phyloP scores from a whole-genome alignment of 139 green algal genomes.

The Chlamydomonas sphaeroides region DNA sequence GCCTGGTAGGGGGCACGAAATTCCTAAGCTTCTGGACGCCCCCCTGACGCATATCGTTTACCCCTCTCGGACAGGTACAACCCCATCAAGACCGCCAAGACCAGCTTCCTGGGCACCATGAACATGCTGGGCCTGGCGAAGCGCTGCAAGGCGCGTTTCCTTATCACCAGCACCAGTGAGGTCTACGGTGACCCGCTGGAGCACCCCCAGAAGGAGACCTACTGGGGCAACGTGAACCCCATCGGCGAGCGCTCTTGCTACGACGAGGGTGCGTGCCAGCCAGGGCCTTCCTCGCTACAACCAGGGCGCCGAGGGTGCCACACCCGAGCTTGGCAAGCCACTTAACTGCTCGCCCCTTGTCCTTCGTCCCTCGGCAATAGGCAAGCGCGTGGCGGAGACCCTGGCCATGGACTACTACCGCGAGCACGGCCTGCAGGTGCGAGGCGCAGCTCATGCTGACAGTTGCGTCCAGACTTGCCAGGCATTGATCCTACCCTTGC shows the following conservation, averaged over 20 bases:
- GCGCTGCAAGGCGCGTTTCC: slow-evolving; percentile 90
- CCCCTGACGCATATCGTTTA: too few species aligned
- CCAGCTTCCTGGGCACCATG: slow-evolving; percentile 96
- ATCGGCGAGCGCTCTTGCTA: slow-evolving; percentile 99
- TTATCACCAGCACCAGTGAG: slow-evolving; percentile 94
- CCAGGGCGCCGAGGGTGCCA: too few species aligned
- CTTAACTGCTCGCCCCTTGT: too few species aligned
- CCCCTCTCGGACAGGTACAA: slow-evolving; percentile 96
- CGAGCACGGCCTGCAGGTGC: slow-evolving; percentile 81
- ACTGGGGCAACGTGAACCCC: slow-evolving; percentile 99
- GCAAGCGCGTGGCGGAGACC: slow-evolving; percentile 98
- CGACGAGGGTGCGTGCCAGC: slow-evolving; percentile 90
- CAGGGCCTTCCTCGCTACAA: too few species aligned
- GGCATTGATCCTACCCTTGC: too few species aligned
- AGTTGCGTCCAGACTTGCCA: too few species aligned
- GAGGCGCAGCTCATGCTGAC: not conserved
- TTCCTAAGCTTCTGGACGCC: too few species aligned
- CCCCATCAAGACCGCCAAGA: slow-evolving; percentile 99
- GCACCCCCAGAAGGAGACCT: slow-evolving; percentile 97
- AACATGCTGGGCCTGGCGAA: slow-evolving; percentile 99
- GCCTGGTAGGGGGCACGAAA: too few species aligned
- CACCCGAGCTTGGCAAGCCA: too few species aligned
- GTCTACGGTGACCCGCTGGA: slow-evolving; percentile 98
- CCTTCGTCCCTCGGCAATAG: slow-evolving; percentile 35
- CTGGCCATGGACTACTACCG: slow-evolving; percentile 97